Evolutionary conservation across 1,139 yeast genomes (phyloP).

Genomic region (Blastobotrys proliferans): DNA sequence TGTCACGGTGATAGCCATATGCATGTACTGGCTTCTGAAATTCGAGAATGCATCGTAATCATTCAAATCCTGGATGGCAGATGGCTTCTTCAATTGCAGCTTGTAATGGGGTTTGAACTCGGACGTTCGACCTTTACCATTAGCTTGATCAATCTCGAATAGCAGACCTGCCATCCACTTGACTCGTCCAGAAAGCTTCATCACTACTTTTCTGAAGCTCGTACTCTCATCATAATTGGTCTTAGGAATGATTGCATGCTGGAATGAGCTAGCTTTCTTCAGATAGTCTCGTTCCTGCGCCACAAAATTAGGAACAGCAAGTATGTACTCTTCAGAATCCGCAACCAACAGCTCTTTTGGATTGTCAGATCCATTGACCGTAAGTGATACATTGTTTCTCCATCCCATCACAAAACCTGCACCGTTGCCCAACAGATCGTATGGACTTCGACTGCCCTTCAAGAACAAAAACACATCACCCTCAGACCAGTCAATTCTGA

Average conservation of each 20-base stretch:
- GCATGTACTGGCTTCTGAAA: constrained; percentile 74
- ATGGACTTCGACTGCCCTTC: constrained; percentile 78
- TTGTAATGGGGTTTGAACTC: constrained; percentile 69
- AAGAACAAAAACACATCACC: constrained; percentile 47
- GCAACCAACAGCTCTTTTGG: constrained; percentile 61
- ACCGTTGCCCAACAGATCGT: constrained; percentile 58
- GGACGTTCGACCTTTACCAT: constrained; percentile 39
- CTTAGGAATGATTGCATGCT: constrained; percentile 21
- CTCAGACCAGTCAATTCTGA: constrained; percentile 46
- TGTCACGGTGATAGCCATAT: constrained; percentile 66
- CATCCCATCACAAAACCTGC: constrained; percentile 83
- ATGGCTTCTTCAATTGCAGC: constrained; percentile 60
- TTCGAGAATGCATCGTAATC: constrained; percentile 73
- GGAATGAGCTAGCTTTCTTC: constrained; percentile 19
- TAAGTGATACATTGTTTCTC: constrained; percentile 58
- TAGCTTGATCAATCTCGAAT: constrained; percentile 41
- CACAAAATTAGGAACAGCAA: constrained; percentile 56
- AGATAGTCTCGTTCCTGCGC: constrained; percentile 34
- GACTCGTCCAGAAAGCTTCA: constrained; percentile 51
- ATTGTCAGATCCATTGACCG: constrained; percentile 58
- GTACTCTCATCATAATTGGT: constrained; percentile 27
- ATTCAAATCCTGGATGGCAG: constrained; percentile 43
- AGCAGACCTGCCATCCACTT: constrained; percentile 48
- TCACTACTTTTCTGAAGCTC: constrained; percentile 42
- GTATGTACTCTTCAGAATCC: constrained; percentile 60